Evolutionary conservation across 2,329 filamentous ascomycete species (phyloP).

Genomic region (Rutstroemia sp.): DNA sequence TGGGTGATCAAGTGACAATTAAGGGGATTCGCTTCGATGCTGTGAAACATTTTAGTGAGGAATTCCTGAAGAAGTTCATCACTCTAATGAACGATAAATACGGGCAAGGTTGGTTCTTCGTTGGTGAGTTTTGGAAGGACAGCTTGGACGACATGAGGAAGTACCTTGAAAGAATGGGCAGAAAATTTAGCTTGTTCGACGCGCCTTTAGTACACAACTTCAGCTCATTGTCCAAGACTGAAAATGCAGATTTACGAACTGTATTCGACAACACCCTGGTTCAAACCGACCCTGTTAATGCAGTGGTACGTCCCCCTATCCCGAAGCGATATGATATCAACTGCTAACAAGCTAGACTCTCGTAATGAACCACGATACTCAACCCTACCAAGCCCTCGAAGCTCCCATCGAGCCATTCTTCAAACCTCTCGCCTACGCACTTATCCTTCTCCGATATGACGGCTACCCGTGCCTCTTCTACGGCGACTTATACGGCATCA

Average conservation of each 20-base stretch:
- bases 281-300: conserved; percentile 42
- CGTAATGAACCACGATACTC: conserved; percentile 67
- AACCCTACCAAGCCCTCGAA: conserved; percentile 55
- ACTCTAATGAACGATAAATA: conserved; percentile 43
- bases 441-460: conserved; percentile 58
- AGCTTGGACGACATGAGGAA: conserved; percentile 46
- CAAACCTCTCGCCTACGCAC: conserved; percentile 63
- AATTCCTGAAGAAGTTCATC: conserved; percentile 61
- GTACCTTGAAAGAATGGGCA: conserved; percentile 51
- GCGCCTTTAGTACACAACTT: conserved; percentile 64
- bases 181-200: conserved; percentile 58
- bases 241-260: conserved; percentile 52
- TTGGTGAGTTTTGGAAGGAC: conserved; percentile 64
- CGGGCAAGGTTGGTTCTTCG: conserved; percentile 51
- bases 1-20: conserved; percentile 52
- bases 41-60: conserved; percentile 62
- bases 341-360: conserved; percentile 40
- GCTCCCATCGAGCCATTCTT: conserved; percentile 58
- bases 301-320: conserved; percentile 41
- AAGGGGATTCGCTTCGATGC: conserved; percentile 65
- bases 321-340: not conserved
- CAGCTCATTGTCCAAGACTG: conserved; percentile 47
- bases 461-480: conserved; percentile 65
- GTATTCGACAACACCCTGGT: conserved; percentile 57
- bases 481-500: conserved; percentile 60